These are phyloP conservation scores for Penicillium sp. DNA, from an alignment of 2,329 filamentous ascomycete genomes.

Conservation along the genomic window DNA sequence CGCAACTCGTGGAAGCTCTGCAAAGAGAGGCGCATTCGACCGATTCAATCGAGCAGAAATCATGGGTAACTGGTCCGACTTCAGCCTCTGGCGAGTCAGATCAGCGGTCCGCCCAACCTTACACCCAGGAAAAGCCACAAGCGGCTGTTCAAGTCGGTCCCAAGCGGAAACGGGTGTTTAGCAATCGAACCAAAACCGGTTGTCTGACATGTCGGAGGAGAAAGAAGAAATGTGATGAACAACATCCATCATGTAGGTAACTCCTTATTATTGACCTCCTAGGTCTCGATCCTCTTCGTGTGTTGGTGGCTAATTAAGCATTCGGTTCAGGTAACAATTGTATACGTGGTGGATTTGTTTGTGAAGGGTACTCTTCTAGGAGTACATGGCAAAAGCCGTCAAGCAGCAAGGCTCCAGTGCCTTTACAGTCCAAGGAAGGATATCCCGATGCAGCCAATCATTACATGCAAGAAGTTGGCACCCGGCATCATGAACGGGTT, in stretches of 20 bases:
- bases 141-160: conserved; percentile 36
- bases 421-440: conserved; percentile 77
- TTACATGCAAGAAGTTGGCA: conserved; percentile 35
- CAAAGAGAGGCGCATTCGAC: conserved; percentile 47
- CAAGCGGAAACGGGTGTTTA: conserved; percentile 61
- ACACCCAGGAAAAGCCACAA: conserved; percentile 30
- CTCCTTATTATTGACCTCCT: conserved; percentile 6
- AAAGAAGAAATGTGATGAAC: conserved; percentile 98
- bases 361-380: conserved; percentile 82
- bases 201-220: conserved; percentile 86
- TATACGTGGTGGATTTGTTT: conserved; percentile 81
- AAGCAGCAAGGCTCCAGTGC: conserved; percentile 63
- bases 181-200: conserved; percentile 91
- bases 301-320: conserved; percentile 16
- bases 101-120: conserved; percentile 31
- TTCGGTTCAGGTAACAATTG: conserved; percentile 72
- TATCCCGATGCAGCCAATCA: conserved; percentile 37
- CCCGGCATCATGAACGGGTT: conserved; percentile 37
- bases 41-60: conserved; percentile 29
- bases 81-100: conserved; percentile 31
- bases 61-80: conserved; percentile 31
- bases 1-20: conserved; percentile 50
- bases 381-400: conserved; percentile 75
- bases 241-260: conserved; percentile 80
- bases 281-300: conserved; percentile 9